These are phyloP conservation scores for Solanum stenotomum DNA, from an alignment of 257 asterid genomes.

Conservation along the genomic window DNA sequence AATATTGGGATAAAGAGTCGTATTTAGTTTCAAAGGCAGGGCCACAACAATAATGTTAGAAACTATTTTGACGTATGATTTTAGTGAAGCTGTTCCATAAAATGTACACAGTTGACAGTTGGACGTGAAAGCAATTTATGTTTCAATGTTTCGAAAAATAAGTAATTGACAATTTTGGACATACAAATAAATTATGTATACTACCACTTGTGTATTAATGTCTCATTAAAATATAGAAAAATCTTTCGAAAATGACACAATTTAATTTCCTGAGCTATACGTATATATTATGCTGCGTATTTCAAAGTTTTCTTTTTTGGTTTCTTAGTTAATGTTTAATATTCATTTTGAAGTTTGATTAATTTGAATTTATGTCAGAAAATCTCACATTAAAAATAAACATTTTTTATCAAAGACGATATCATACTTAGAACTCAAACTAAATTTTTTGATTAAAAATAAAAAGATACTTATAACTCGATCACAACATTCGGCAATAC, in stretches of 20 bases:
- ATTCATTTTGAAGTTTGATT: no score
- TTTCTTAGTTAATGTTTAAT: background rate
- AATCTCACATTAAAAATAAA: background rate
- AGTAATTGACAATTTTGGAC: background rate
- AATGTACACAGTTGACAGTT: background rate
- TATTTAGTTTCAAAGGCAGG: background rate
- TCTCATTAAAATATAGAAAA: background rate
- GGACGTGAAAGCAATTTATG: background rate
- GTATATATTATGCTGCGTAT: background rate
- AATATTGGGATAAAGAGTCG: no score
- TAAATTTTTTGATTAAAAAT: accelerated
- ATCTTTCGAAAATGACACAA: background rate
- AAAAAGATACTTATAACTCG: background rate
- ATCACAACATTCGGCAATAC: background rate
- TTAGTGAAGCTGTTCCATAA: background rate
- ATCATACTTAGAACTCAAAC: background rate
- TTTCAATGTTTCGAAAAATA: background rate
- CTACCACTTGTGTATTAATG: background rate
- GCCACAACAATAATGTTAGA: background rate
- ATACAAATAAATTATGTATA: background rate
- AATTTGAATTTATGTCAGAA: background rate
- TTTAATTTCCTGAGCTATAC: background rate
- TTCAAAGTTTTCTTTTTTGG: no score
- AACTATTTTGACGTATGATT: background rate
- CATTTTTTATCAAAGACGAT: background rate